phyloP scores from a whole-genome alignment of 768 basidiomycete species.

The Roridomyces roridus region DNA sequence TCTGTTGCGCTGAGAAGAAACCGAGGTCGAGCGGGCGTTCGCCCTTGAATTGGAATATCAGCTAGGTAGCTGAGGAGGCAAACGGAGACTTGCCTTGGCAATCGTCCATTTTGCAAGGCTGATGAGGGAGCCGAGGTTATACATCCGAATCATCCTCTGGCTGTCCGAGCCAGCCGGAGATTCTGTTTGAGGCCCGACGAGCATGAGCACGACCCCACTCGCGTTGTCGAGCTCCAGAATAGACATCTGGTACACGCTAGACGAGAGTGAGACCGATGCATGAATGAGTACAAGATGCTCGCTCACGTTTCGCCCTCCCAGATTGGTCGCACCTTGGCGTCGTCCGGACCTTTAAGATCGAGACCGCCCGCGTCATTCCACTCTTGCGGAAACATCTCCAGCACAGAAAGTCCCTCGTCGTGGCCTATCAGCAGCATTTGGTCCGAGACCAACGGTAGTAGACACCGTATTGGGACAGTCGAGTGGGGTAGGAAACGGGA shows the following conservation, averaged over 20 bases:
- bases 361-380: slow-evolving; percentile 59
- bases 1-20: slow-evolving; percentile 56
- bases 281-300: too few relatives aligned
- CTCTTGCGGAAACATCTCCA: slow-evolving; percentile 83
- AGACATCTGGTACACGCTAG: slow-evolving; percentile 79
- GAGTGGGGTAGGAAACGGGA: slow-evolving; percentile 87
- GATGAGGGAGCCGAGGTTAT: slow-evolving; percentile 76
- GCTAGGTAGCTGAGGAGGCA: not conserved
- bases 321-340: slow-evolving; percentile 68
- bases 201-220: slow-evolving; percentile 71
- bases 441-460: slow-evolving; percentile 73
- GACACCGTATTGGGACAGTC: slow-evolving; percentile 73
- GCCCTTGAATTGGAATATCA: slow-evolving; percentile 45
- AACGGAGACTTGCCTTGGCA: slow-evolving; percentile 55
- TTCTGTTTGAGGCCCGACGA: slow-evolving; percentile 70
- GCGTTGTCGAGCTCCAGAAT: slow-evolving; percentile 73
- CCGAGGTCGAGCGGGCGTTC: slow-evolving; percentile 66
- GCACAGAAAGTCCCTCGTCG: slow-evolving; percentile 78
- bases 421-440: slow-evolving; percentile 79
- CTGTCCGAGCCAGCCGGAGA: slow-evolving; percentile 52
- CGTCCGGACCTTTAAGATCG: slow-evolving; percentile 66
- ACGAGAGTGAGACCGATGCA: not conserved
- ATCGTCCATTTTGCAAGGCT: slow-evolving; percentile 80
- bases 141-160: slow-evolving; percentile 74
- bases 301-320: slow-evolving; percentile 83